Evolutionary conservation across 2,329 filamentous ascomycete genomes (phyloP).

Genomic region (Herpotrichia juniperi): DNA sequence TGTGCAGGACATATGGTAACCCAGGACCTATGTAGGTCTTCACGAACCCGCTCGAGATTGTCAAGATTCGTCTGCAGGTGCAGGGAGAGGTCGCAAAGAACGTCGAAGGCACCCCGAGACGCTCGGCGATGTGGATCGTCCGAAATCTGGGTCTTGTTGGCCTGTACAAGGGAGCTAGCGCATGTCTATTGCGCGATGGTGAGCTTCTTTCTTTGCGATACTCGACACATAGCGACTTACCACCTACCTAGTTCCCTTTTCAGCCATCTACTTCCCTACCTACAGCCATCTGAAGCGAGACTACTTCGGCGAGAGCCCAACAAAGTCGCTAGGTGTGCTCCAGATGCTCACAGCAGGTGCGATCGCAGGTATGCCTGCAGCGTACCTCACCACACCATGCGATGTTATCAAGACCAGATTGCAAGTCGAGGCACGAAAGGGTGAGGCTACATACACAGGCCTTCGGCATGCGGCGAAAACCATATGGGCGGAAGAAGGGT

Average conservation of each 20-base stretch:
- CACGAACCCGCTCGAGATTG: slow-evolving; percentile 97
- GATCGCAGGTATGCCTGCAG: slow-evolving; percentile 67
- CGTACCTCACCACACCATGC: slow-evolving; percentile 93
- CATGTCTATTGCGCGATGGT: slow-evolving; percentile 86
- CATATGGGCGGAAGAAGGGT: slow-evolving; percentile 88
- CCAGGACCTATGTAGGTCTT: slow-evolving; percentile 68
- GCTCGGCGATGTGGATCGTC: slow-evolving; percentile 97
- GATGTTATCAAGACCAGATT: slow-evolving; percentile 99
- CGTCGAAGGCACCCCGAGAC: slow-evolving; percentile 79
- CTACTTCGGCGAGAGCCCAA: slow-evolving; percentile 85
- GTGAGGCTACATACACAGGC: slow-evolving; percentile 85
- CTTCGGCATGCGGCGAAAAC: slow-evolving; percentile 84
- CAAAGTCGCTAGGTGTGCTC: slow-evolving; percentile 85
- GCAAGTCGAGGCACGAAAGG: slow-evolving; percentile 96
- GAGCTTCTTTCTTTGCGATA: slow-evolving; percentile 13
- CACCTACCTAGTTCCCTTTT: slow-evolving; percentile 75
- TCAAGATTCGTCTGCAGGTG: slow-evolving; percentile 97
- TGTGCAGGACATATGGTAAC: slow-evolving; percentile 15
- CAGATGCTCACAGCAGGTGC: slow-evolving; percentile 94
- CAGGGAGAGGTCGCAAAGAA: slow-evolving; percentile 95
- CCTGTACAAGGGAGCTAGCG: slow-evolving; percentile 94
- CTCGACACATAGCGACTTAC: slow-evolving; percentile 14
- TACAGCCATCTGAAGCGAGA: slow-evolving; percentile 95
- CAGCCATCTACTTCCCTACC: slow-evolving; percentile 97
- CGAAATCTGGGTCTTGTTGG: slow-evolving; percentile 92